phyloP scores from a whole-genome alignment of 106 monocot species.

The Dendrobium nobile region DNA sequence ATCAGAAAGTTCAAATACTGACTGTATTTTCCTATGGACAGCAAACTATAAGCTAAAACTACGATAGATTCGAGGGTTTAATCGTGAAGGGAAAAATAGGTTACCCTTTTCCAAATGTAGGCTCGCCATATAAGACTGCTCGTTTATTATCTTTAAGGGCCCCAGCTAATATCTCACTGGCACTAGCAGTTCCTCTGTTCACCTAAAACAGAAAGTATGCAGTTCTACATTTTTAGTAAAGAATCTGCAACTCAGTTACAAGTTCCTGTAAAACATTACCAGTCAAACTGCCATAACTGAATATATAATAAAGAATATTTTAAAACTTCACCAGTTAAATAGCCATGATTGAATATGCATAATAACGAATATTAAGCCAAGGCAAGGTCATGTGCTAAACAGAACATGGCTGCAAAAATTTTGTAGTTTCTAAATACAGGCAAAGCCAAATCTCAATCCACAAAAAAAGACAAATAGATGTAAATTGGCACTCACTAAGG shows the following conservation, averaged over 20 bases:
- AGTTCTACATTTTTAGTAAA: neutral
- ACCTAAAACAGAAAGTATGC: conserved; percentile 41
- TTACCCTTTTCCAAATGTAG: conserved; percentile 98
- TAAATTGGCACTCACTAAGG: neutral
- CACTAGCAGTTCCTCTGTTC: conserved; percentile 97
- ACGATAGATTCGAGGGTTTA: neutral
- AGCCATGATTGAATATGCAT: neutral
- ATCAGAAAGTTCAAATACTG: conserved; percentile 93
- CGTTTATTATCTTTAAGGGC: conserved; percentile 96
- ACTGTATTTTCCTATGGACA: conserved; percentile 88
- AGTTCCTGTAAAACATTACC: too few species aligned
- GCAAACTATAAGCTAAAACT: conserved; percentile 5
- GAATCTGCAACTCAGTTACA: neutral
- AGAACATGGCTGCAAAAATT: neutral
- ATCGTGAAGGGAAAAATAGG: neutral
- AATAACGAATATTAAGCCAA: neutral
- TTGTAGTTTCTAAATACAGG: neutral
- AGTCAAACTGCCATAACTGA: too few species aligned
- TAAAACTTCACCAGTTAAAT: neutral
- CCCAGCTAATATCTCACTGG: conserved; percentile 97
- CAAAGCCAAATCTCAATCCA: neutral
- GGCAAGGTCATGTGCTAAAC: neutral
- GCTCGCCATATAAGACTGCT: conserved; percentile 92
- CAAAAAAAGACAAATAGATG: neutral
- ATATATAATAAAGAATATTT: neutral